Evolutionary conservation across 2,329 filamentous ascomycete species (phyloP).

Genomic region (Capronia coronata): DNA sequence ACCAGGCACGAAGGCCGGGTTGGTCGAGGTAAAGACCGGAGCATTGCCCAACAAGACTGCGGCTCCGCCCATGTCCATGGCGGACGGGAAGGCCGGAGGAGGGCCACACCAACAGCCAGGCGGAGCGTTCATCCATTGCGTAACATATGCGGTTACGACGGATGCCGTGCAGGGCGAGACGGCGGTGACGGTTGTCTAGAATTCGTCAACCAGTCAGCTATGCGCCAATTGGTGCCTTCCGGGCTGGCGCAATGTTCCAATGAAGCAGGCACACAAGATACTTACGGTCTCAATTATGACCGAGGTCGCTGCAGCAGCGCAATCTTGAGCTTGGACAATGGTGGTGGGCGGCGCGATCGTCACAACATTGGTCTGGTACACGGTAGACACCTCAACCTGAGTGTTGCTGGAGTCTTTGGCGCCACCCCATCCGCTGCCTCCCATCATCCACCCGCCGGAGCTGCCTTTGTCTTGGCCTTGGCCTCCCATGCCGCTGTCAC

Average conservation of each 20-base stretch:
- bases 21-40: conserved; percentile 10
- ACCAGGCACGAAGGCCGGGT: conserved; percentile 19
- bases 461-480: conserved; percentile 7
- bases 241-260: not conserved
- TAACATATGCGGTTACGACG: conserved; percentile 21
- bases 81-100: not conserved
- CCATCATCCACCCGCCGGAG: conserved; percentile 2
- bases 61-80: not conserved
- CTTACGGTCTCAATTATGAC: conserved; percentile 20
- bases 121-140: conserved; percentile 20
- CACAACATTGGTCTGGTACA: not conserved
- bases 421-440: conserved; percentile 2
- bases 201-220: conserved; percentile 1
- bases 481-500: not conserved
- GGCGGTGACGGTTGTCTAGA: conserved; percentile 22
- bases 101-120: conserved; percentile 19
- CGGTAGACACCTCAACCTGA: not conserved
- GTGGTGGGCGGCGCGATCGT: conserved; percentile 4
- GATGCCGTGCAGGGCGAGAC: conserved; percentile 14
- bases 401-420: conserved; percentile 1
- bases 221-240: not conserved
- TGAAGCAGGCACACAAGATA: not conserved
- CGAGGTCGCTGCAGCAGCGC: conserved; percentile 6
- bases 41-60: conserved; percentile 8
- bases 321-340: conserved; percentile 4